Evolutionary conservation across 202 grass and related monocot genomes (phyloP), one percentile per base, ranked within the genome.

Genomic region (Thinopyrum obtusiflorum): DNA sequence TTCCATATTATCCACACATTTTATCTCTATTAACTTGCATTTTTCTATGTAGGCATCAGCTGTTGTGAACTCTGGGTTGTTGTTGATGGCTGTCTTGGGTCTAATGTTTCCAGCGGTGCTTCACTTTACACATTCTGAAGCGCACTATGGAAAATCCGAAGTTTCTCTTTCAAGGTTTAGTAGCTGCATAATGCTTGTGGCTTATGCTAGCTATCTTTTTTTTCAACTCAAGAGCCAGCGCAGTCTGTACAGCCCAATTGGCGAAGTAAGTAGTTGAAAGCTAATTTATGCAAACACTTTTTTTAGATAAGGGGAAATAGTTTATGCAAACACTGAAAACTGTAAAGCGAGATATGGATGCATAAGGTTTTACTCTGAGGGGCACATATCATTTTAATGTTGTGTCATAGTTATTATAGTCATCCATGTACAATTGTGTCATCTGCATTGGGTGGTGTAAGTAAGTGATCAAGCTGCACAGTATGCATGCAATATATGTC

Each of bases 131-230:
- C 97, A 94, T 77, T 98, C 97, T 65, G 97, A 98, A 89, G 83
- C 83, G 9, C 97, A 98, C 20, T 96, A 98, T 85, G 93, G 93
- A 86, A 98, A 94, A 96, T 98, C 97, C 53, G 97, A 98, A 90
- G 84, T 98, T 74, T 68, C 97, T 83, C 92, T 98, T 63, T 98
- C 97, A 92, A 93, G 97, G 73, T 98, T 98, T 84, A 98, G 93
- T 84, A 98, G 97, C 84, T 98, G 97, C 80, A 88, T 98, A 82
- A 98, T 98, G 97, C 97, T 98, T 90, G 88, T 94, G 65, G 97
- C 97, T 59, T 98, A 98, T 91, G 97, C 97, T 84, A 92, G 93
- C 87, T 96, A 98, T 86, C 89, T 98, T 11, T 96, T 92, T 90
- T 98, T 98, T 73, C 97, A 98, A 88, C 88, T 98, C 31, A 98